Base-by-base conservation (phyloP, 2,329 filamentous ascomycete genomes). In the Zasmidium angulare region DNA sequence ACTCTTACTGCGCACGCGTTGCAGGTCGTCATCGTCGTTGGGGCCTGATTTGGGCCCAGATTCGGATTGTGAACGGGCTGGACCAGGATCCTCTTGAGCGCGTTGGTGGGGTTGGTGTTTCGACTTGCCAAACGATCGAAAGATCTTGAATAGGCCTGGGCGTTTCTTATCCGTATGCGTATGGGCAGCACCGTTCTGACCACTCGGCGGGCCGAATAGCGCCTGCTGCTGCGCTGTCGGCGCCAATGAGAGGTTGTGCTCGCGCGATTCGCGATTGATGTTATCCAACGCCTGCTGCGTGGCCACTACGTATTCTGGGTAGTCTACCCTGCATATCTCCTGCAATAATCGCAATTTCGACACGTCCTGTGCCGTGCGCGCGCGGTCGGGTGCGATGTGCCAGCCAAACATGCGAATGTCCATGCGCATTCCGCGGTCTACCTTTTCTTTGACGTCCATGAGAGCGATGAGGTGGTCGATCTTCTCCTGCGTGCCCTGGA, bases 381-480 rank as follows among this genome's bases (percentile, higher is more conserved):
- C 58, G 14, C 69, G 63, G 58, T 75, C 73, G 19, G 68, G 69
- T 12, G 68, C 61, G 2, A 79, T 72, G 64, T 81, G 78, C 78
- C 78, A 81, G n/a, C 77, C 78, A 67, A 81, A 76, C 12, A 74
- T 73, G 40, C 74, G 74, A 57, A 81, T 79, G 53, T 81, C 78
- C 61, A 75, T 75, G 36, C 74, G 71, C 66, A 77, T 76, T 12
- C 73, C 78, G 12, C 75, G 67, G 63, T 81, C 77, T 1, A 80
- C 74, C 46, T 75, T 70, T 50, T 79, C 75, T 62, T 78, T 75
- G 22, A 78, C 75, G 46, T 71, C 76, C 64, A 79, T 68, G 31
- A 79, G 66, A 11, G 72, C 66, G 46, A 81, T 76, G 48, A 81
- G 68, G n/a, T 69, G 71, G 56, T 80, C 77, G 3, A 81, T 74